Evolutionary conservation across 2,329 filamentous ascomycete genomes (phyloP).

Genomic region (Pseudomassariella vexata): DNA sequence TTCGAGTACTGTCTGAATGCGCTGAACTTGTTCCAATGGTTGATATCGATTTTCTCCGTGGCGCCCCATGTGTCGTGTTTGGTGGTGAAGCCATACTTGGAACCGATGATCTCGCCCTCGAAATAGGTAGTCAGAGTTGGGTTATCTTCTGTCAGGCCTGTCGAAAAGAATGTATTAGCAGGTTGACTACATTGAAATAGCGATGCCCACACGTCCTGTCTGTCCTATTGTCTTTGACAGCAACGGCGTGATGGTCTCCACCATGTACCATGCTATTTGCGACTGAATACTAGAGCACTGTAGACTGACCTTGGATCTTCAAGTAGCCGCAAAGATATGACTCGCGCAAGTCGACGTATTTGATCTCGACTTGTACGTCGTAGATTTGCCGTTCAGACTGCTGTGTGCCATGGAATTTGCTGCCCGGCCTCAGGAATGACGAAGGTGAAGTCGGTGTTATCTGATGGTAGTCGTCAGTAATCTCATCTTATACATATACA

Average conservation of each 20-base stretch:
- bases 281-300: background rate
- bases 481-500: background rate
- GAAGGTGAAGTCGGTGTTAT: conserved; percentile 74
- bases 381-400: conserved; percentile 91
- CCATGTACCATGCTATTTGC: too few species aligned
- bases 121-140: conserved; percentile 98
- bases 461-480: conserved; percentile 32
- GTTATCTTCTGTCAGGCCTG: conserved; percentile 90
- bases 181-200: too few species aligned
- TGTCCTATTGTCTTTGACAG: too few species aligned
- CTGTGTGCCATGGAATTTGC: conserved; percentile 84
- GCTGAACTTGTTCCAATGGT: conserved; percentile 87
- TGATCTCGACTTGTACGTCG: conserved; percentile 94
- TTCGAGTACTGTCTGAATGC: conserved; percentile 74
- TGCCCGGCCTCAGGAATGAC: conserved; percentile 80
- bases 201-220: too few species aligned
- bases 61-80: conserved; percentile 88
- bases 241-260: background rate
- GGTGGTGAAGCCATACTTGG: conserved; percentile 90
- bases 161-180: background rate
- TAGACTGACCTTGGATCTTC: conserved; percentile 75
- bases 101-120: conserved; percentile 94
- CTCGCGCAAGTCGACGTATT: conserved; percentile 90
- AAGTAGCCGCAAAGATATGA: conserved; percentile 94
- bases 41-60: conserved; percentile 82